A percentile compares a stretch with the other conserved stretches of the same genome.
These are phyloP conservation scores for Paragyromitra xinjiangensis DNA, from an alignment of 495 filamentous ascomycete genomes.

Conservation along the genomic window DNA sequence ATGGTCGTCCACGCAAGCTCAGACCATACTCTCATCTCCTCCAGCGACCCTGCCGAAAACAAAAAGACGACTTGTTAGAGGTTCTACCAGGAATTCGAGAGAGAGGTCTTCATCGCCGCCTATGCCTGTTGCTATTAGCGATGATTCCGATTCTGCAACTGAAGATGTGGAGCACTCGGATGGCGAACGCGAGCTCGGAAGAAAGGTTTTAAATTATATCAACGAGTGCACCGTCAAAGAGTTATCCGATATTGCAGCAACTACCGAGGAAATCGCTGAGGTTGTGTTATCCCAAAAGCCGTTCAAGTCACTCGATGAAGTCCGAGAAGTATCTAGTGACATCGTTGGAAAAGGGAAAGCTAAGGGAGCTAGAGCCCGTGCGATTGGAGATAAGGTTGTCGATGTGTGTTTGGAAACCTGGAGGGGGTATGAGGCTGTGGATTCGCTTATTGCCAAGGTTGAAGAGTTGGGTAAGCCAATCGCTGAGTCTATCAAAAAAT, in stretches of 20 bases:
- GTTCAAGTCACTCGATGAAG: constrained; percentile 69
- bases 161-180: constrained; percentile 60
- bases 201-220: constrained; percentile 77
- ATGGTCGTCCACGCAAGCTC: constrained; percentile 62
- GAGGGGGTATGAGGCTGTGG: constrained; percentile 76
- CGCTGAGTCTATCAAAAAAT: constrained; percentile 73
- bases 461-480: constrained; percentile 74
- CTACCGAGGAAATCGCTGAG: constrained; percentile 72
- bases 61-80: constrained; percentile 52
- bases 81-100: constrained; percentile 46
- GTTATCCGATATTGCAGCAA: constrained; percentile 78
- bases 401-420: constrained; percentile 77
- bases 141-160: constrained; percentile 68
- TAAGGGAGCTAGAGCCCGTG: constrained; percentile 58
- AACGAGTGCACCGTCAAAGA: constrained; percentile 78
- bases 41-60: constrained; percentile 53
- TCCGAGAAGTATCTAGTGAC: constrained; percentile 68
- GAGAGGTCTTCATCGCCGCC: constrained; percentile 56
- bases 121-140: constrained; percentile 55
- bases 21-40: constrained; percentile 53
- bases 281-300: constrained; percentile 74
- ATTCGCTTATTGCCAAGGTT: constrained; percentile 77
- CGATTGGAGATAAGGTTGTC: constrained; percentile 76
- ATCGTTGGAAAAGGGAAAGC: constrained; percentile 62
- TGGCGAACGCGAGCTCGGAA: constrained; percentile 62